phyloP scores from a whole-genome alignment of 352 stramenopile genomes.

The Phytophthora cactorum region DNA sequence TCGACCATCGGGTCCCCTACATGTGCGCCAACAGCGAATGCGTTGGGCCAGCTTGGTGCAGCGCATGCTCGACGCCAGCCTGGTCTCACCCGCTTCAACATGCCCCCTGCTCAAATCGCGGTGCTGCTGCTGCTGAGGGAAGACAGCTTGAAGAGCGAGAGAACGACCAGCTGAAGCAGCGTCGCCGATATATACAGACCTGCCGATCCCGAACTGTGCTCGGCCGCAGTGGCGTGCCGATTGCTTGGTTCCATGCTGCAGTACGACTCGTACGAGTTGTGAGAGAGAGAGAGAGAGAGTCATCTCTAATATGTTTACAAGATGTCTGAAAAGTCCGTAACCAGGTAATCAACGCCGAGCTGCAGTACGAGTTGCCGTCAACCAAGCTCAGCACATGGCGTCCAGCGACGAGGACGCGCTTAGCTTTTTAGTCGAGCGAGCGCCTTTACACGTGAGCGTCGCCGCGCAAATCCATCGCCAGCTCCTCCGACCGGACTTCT shows the following conservation, averaged over 20 bases:
- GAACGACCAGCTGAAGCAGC: constrained; percentile 21
- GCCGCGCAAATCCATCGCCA: constrained; percentile 28
- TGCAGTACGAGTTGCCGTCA: too few species aligned
- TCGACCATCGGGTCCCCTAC: constrained; percentile 12
- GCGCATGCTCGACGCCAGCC: too few species aligned
- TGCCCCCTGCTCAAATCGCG: constrained; percentile 28
- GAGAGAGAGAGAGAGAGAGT: too few species aligned
- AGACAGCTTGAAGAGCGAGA: constrained; percentile 39
- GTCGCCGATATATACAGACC: neutral
- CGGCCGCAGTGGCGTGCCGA: constrained; percentile 14
- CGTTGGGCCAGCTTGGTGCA: too few species aligned
- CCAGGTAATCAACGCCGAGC: too few species aligned
- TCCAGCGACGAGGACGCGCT: constrained; percentile 16
- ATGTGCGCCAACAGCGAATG: neutral
- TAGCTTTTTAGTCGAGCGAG: constrained; percentile 15
- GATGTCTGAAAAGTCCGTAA: too few species aligned
- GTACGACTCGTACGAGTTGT: too few species aligned
- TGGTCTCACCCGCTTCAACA: constrained; percentile 17
- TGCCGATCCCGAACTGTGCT: constrained; percentile 24
- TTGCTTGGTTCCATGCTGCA: constrained; percentile 13
- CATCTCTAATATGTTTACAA: too few species aligned
- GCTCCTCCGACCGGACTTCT: constrained; percentile 14
- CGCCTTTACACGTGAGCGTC: constrained; percentile 22
- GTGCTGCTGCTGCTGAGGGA: constrained; percentile 18
- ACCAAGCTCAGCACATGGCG: constrained; percentile 1